These are phyloP conservation scores for Xylaria palmicola DNA, from an alignment of 495 filamentous ascomycete species.

Conservation along the genomic window DNA sequence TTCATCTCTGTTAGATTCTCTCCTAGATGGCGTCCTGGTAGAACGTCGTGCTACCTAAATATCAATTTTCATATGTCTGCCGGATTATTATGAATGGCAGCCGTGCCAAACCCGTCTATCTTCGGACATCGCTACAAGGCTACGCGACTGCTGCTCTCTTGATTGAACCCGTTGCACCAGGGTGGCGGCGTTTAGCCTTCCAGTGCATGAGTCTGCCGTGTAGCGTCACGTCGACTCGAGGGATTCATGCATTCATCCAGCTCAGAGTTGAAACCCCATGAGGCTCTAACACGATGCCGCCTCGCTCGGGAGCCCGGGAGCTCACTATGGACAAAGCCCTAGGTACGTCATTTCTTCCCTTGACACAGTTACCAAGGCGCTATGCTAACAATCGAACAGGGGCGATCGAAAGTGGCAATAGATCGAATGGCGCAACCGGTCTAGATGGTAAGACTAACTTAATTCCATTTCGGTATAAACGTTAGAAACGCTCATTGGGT, in stretches of 20 bases:
- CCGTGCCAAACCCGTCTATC: not conserved
- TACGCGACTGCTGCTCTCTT: not conserved
- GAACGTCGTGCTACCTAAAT: not conserved
- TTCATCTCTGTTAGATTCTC: not conserved
- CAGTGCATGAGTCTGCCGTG: not conserved
- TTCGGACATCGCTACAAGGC: not conserved
- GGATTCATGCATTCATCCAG: not conserved
- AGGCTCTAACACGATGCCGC: constrained; percentile 9
- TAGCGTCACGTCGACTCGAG: not conserved
- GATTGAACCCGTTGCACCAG: not conserved
- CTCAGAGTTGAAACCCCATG: not conserved
- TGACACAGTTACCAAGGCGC: not conserved
- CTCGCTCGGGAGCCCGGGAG: constrained; percentile 10
- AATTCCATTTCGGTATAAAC: not conserved
- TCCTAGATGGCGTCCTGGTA: not conserved
- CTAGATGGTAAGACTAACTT: constrained; percentile 32
- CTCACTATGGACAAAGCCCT: constrained; percentile 13
- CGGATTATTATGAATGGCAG: not conserved
- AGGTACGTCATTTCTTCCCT: constrained; percentile 8
- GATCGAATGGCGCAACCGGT: constrained; percentile 27
- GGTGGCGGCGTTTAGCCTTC: not conserved
- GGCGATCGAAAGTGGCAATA: constrained; percentile 26
- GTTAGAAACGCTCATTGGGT: constrained; percentile 5
- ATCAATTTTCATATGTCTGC: too few relatives aligned
- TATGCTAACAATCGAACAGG: constrained; percentile 24